phyloP scores from a whole-genome alignment of 106 monocot genomes.

The Acorus gramineus region DNA sequence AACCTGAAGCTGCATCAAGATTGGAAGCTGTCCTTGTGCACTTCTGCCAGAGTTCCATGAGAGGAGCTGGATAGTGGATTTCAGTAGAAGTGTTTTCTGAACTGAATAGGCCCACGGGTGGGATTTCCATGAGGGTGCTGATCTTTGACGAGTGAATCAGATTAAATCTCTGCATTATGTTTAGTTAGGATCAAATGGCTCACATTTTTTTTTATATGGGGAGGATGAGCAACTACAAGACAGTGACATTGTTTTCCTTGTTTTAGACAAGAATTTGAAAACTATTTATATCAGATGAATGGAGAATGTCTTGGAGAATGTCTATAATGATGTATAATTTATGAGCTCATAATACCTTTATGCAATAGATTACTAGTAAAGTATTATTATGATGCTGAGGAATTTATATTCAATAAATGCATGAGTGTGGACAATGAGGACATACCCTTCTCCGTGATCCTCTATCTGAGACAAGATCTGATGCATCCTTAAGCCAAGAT shows the following conservation, averaged over 20 bases:
- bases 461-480: slow-evolving; percentile 40
- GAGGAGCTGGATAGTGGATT: slow-evolving; percentile 43
- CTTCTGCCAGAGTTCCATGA: slow-evolving; percentile 58
- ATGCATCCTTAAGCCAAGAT: slow-evolving; percentile 60
- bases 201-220: too few relatives aligned
- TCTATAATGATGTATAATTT: too few relatives aligned
- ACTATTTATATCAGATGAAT: too few relatives aligned
- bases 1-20: slow-evolving; percentile 22
- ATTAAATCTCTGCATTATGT: slow-evolving; percentile 20
- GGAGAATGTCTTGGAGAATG: too few relatives aligned
- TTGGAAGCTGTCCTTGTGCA: slow-evolving; percentile 4
- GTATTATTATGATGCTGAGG: too few relatives aligned
- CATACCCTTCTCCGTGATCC: slow-evolving; percentile 41
- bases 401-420: not conserved
- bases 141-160: slow-evolving; percentile 29
- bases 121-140: slow-evolving; percentile 47
- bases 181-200: too few relatives aligned
- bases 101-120: slow-evolving; percentile 37
- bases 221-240: too few relatives aligned
- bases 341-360: too few relatives aligned
- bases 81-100: slow-evolving; percentile 26
- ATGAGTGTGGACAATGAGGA: not conserved
- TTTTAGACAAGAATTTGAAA: too few relatives aligned
- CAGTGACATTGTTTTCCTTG: too few relatives aligned
- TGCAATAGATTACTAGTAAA: too few relatives aligned